Conservation (phyloP, 2,329 filamentous ascomycete genomes). For the Didymella segeticola region DNA sequence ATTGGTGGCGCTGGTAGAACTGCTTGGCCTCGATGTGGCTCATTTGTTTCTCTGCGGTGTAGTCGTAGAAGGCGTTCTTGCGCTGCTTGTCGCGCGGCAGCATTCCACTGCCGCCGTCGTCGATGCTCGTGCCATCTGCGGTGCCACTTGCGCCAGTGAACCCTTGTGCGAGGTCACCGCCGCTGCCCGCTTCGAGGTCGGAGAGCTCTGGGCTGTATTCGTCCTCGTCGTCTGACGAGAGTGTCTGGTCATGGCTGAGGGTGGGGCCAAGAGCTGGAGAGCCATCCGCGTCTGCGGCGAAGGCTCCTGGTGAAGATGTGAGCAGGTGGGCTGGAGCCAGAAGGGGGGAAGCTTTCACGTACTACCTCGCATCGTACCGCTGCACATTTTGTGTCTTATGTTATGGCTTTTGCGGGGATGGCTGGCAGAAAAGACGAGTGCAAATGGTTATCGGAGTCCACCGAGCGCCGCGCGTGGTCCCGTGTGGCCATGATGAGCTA, state of each 20-base stretch:
- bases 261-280: constrained; percentile 44
- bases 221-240: constrained; percentile 48
- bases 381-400: constrained; percentile 21
- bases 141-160: constrained; percentile 30
- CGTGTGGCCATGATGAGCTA: constrained; percentile 19
- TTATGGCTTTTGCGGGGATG: constrained; percentile 22
- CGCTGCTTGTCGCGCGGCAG: constrained; percentile 61
- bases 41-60: constrained; percentile 91
- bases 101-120: constrained; percentile 44
- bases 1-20: constrained; percentile 89
- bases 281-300: constrained; percentile 44
- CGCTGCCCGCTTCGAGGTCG: constrained; percentile 31
- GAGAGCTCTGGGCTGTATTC: constrained; percentile 41
- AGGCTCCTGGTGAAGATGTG: constrained; percentile 24
- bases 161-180: constrained; percentile 18
- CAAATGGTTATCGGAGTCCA: constrained; percentile 20
- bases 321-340: background rate
- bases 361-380: constrained; percentile 40
- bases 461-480: constrained; percentile 22
- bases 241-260: constrained; percentile 41
- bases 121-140: constrained; percentile 30
- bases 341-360: constrained; percentile 3
- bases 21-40: constrained; percentile 93
- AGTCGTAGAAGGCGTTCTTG: constrained; percentile 90
- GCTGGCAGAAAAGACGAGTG: constrained; percentile 13